Evolutionary conservation across 179 eudicot genomes (phyloP), one percentile per base, ranked within the genome.

Genomic region (Actinidia chinensis): DNA sequence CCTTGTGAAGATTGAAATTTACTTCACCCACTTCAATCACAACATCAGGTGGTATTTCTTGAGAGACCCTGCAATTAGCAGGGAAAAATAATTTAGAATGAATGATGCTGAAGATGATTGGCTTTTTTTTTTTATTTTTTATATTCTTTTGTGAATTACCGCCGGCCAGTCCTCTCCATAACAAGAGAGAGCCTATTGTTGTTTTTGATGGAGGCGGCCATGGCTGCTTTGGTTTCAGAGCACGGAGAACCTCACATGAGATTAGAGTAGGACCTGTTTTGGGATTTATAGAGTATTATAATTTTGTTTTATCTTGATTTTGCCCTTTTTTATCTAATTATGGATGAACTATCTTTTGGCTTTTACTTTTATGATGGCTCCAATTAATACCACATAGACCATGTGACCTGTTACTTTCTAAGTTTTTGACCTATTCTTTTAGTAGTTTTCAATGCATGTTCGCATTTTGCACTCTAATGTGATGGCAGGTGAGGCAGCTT

Each of bases 161-260:
- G 92, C 83, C 90, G 97, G 78, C 91, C 94, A 59, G 97, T 93
- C 80, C 98, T 89, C 73, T 92, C 94, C 97, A 92, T 90, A 60
- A 94, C 94, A 51, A 90, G 89, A 76, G 98, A 90, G 47, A 85
- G 80, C 48, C 97, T 82, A 50, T 61, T 78, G 81, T 75, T 75
- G 71, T 72, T 83, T 71, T 79, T 85, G 55, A 78, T 46, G 54
- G 83, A 77, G 46, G 77, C 54, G 65, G 83, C 77, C 83, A 81
- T 80, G 59, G 22, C 66, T 68, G 48, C 47, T 60, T n/a, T 44
- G 58, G 46, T 8, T 80, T 58, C 44, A n/a, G 44, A 68, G 52
- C 68, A 66, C 12, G 20, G 2, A 43, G 72, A 22, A 43, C 68
- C 22, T 6, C 40, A n/a, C 4, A 46, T 13, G 15, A 40, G 44